A percentile compares a stretch with the other conserved stretches of the same genome.
Evolutionary conservation across 2,329 filamentous ascomycete genomes (phyloP).

Genomic region (Paraphaeosphaeria sporulosa): DNA sequence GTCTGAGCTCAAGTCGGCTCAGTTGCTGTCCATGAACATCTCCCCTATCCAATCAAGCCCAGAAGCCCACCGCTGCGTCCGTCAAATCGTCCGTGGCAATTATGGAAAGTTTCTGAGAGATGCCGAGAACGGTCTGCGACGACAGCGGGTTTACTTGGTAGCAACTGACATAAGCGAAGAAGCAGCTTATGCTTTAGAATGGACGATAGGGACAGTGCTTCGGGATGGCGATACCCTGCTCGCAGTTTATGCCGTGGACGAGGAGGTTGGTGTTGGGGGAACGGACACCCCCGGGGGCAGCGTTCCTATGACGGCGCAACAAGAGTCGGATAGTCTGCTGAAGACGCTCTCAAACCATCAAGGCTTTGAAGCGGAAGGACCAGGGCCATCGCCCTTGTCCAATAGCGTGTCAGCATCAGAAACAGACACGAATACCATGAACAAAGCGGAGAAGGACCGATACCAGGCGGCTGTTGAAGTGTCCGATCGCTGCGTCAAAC

Average conservation of each 20-base stretch:
- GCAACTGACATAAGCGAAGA: conserved; percentile 95
- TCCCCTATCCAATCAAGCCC: conserved; percentile 80
- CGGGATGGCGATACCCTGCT: conserved; percentile 93
- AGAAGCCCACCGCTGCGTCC: conserved; percentile 80
- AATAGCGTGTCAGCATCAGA: conserved; percentile 46
- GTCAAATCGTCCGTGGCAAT: conserved; percentile 89
- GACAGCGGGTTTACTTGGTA: conserved; percentile 90
- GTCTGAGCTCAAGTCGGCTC: conserved; percentile 84
- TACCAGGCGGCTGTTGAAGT: conserved; percentile 83
- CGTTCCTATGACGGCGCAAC: conserved; percentile 72
- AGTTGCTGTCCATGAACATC: conserved; percentile 81
- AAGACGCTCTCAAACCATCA: conserved; percentile 64
- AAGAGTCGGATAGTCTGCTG: conserved; percentile 76
- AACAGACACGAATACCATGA: conserved; percentile 51
- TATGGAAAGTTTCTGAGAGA: conserved; percentile 78
- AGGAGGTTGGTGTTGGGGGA: conserved; percentile 69
- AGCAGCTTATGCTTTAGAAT: conserved; percentile 92
- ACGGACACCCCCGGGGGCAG: conserved; percentile 57
- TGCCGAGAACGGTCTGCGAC: conserved; percentile 78
- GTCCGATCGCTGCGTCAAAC: conserved; percentile 80
- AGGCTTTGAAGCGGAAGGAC: conserved; percentile 41
- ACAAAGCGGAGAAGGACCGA: conserved; percentile 75
- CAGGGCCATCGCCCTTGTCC: conserved; percentile 40
- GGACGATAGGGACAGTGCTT: conserved; percentile 95
- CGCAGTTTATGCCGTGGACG: conserved; percentile 91